Percentiles rank a stretch among this genome's conserved stretches.
Conservation (phyloP, 1,139 yeast species). For the Geotrichum restrictum region DNA sequence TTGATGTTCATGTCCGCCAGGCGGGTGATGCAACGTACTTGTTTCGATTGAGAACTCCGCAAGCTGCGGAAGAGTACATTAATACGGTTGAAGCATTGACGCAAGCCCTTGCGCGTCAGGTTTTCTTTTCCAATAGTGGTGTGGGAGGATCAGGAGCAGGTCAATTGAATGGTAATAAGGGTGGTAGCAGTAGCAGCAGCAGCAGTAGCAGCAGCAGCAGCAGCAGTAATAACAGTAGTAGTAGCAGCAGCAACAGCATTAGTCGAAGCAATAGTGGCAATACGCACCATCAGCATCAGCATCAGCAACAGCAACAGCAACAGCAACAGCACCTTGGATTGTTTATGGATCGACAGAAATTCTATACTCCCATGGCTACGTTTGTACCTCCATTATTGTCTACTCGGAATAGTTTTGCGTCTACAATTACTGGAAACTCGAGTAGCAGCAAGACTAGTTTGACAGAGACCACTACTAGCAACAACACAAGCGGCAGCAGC, state of each 20-base stretch:
- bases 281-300: constrained; percentile 20
- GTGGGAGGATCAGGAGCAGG: background rate
- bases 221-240: too few relatives aligned
- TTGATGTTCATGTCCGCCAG: constrained; percentile 34
- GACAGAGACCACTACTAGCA: background rate
- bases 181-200: too few relatives aligned
- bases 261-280: too few relatives aligned
- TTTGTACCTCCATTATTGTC: constrained; percentile 15
- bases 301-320: constrained; percentile 28
- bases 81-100: background rate
- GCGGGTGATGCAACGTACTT: constrained; percentile 27
- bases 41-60: constrained; percentile 28
- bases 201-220: background rate
- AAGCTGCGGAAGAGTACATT: constrained; percentile 29
- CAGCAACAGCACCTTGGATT: background rate
- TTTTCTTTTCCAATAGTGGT: background rate
- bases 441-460: constrained; percentile 4
- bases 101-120: constrained; percentile 1
- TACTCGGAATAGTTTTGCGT: background rate
- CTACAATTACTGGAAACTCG: background rate
- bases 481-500: background rate
- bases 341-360: background rate
- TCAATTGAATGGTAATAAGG: too few relatives aligned
- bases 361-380: background rate
- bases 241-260: too few relatives aligned